Conservation (phyloP, 768 basidiomycete genomes). For the Termitomyces sp. region DNA sequence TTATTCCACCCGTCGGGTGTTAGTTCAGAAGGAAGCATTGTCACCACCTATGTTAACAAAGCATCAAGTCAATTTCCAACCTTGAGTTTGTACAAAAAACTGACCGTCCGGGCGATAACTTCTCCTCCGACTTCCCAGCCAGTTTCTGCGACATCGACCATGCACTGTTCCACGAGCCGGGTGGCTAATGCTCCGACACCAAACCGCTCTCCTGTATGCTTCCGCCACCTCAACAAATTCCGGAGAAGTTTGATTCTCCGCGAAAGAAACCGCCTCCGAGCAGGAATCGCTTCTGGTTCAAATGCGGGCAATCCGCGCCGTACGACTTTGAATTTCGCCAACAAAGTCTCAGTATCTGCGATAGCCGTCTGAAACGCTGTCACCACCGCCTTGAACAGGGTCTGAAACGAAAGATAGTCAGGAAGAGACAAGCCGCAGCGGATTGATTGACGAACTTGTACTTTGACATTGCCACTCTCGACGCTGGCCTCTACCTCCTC, state of each 20-base stretch:
- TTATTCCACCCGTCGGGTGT: conserved; percentile 20
- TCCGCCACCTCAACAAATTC: conserved; percentile 74
- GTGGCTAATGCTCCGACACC: conserved; percentile 49
- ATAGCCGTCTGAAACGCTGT: conserved; percentile 51
- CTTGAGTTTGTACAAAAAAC: conserved; percentile 11
- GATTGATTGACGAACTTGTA: conserved; percentile 42
- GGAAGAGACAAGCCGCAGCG: no score
- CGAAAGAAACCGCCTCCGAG: conserved; percentile 64
- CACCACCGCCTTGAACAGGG: conserved; percentile 49
- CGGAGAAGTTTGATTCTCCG: conserved; percentile 65
- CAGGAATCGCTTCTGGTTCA: conserved; percentile 69
- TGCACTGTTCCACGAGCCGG: conserved; percentile 50
- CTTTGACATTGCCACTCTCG: conserved; percentile 55
- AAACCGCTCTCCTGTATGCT: conserved; percentile 57
- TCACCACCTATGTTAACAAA: conserved; percentile 23
- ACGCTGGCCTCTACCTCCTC: conserved; percentile 80
- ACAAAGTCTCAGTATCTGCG: conserved; percentile 39
- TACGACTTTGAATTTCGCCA: conserved; percentile 42
- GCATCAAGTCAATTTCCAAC: background rate
- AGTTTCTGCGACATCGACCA: conserved; percentile 61
- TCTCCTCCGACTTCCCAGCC: conserved; percentile 90
- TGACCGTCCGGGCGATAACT: conserved; percentile 55
- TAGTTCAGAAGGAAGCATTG: conserved; percentile 30
- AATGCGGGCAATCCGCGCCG: conserved; percentile 40
- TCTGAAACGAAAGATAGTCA: conserved; percentile 26